Conservation (phyloP, 2,329 filamentous ascomycete species). For the Furcasterigmium furcatum region DNA sequence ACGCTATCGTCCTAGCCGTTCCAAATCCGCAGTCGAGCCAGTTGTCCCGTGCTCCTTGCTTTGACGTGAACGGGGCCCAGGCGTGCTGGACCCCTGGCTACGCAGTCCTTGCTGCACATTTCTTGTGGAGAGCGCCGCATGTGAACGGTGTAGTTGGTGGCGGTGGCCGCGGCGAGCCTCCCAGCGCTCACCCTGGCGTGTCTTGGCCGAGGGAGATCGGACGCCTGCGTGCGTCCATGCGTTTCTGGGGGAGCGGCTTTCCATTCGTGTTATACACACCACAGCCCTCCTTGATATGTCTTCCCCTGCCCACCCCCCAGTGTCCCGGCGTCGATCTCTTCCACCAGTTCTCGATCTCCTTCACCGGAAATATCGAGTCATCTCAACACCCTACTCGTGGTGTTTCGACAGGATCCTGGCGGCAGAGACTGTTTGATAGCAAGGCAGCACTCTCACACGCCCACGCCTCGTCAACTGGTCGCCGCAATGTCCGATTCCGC, state of each 20-base stretch:
- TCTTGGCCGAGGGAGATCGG: neutral
- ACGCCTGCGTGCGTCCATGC: neutral
- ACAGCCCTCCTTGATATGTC: neutral
- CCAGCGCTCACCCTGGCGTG: neutral
- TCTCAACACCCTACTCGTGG: neutral
- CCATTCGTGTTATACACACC: neutral
- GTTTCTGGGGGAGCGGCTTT: conserved; percentile 1
- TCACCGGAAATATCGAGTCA: neutral
- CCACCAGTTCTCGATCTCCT: neutral
- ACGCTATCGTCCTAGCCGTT: neutral
- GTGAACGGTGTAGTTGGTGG: neutral
- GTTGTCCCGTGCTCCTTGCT: neutral
- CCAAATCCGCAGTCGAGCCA: neutral
- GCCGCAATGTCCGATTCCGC: conserved; percentile 7
- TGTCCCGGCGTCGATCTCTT: neutral
- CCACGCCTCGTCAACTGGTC: neutral
- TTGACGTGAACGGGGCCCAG: no score
- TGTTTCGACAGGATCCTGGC: no score
- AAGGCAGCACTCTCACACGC: neutral
- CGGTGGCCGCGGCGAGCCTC: neutral
- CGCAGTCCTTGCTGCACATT: no score
- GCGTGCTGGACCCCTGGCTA: no score
- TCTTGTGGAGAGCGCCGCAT: neutral
- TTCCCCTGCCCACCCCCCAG: neutral
- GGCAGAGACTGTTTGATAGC: no score